Evolutionary conservation across 1,284 basidiomycete species (phyloP).

Genomic region (Ceratobasidium sp.): DNA sequence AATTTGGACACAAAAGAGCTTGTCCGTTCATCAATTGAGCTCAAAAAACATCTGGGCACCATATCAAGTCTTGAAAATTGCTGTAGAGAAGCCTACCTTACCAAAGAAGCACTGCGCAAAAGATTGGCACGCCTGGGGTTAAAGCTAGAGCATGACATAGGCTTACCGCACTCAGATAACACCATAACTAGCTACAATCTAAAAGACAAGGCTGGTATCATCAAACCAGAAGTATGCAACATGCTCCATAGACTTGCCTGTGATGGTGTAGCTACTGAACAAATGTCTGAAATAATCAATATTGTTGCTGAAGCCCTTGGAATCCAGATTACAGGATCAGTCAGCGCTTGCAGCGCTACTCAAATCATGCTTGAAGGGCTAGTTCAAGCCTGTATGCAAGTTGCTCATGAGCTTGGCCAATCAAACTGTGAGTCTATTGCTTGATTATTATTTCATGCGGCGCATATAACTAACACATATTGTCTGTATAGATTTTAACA

Average conservation of each 20-base stretch:
- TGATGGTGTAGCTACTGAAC: neutral
- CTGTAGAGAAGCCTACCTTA: too few species aligned
- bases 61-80: too few species aligned
- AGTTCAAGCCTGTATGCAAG: neutral
- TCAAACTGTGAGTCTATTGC: neutral
- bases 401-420: neutral
- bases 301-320: neutral
- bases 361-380: neutral
- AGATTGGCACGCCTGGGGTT: too few species aligned
- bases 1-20: too few species aligned
- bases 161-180: too few species aligned
- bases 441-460: neutral
- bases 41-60: too few species aligned
- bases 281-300: neutral
- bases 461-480: neutral
- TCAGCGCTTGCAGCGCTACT: neutral
- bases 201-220: neutral
- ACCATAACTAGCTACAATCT: too few species aligned
- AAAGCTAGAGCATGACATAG: too few species aligned
- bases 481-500: neutral
- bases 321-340: neutral
- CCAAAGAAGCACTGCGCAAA: too few species aligned
- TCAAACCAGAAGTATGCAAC: neutral
- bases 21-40: too few species aligned
- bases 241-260: neutral